Conservation (phyloP, 768 basidiomycete species). For the Chlorophyllum brunneum region DNA sequence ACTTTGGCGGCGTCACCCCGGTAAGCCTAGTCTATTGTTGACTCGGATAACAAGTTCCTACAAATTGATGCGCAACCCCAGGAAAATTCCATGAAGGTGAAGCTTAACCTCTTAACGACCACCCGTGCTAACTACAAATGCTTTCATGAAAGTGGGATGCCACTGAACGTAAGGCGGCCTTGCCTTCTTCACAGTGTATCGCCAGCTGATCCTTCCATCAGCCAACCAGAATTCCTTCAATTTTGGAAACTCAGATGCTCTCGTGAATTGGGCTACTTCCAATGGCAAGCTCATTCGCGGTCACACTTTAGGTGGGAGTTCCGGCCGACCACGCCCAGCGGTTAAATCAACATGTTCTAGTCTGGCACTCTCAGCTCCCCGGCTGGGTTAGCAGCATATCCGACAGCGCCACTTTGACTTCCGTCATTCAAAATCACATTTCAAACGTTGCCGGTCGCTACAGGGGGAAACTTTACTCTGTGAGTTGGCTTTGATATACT, state of each 20-base stretch:
- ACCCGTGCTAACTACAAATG: background rate
- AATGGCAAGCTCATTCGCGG: constrained; percentile 40
- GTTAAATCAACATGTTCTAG: too few relatives aligned
- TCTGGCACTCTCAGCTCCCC: constrained; percentile 37
- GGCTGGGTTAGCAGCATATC: constrained; percentile 30
- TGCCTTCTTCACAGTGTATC: background rate
- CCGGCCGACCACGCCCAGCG: too few relatives aligned
- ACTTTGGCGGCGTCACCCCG: constrained; percentile 37
- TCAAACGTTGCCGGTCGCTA: constrained; percentile 35
- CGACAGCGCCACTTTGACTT: constrained; percentile 28
- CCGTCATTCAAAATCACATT: constrained; percentile 37
- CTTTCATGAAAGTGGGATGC: constrained; percentile 40
- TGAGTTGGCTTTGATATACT: constrained; percentile 27
- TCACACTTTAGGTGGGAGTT: constrained; percentile 30
- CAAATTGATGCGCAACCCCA: too few relatives aligned
- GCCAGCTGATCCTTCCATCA: background rate
- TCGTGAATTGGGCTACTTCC: constrained; percentile 38
- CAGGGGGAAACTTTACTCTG: constrained; percentile 35
- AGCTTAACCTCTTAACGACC: background rate
- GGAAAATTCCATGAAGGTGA: constrained; percentile 39
- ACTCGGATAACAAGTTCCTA: too few relatives aligned
- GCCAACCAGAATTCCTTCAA: constrained; percentile 28
- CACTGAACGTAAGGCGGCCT: constrained; percentile 24
- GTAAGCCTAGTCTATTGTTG: too few relatives aligned
- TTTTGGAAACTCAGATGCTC: constrained; percentile 26